Evolutionary conservation across 177 flowering plant genomes (phyloP).

Genomic region (Vitis hybrid): DNA sequence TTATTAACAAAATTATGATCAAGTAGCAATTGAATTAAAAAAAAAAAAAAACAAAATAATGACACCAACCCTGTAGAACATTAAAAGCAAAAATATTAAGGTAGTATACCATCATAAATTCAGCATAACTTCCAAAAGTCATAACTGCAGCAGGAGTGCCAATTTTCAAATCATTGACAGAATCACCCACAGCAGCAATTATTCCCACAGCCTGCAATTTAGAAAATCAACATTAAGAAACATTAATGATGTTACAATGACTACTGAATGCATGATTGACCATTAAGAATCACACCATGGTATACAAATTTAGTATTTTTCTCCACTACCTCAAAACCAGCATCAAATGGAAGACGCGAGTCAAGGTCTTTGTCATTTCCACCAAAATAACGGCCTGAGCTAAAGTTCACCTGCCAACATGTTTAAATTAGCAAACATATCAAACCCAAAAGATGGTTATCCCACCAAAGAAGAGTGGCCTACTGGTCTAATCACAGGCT

Average conservation of each 20-base stretch:
- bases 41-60: not conserved
- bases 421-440: slow-evolving; percentile 4
- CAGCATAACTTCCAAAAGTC: slow-evolving; percentile 91
- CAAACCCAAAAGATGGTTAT: too few relatives aligned
- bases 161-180: slow-evolving; percentile 61
- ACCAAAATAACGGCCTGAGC: slow-evolving; percentile 90
- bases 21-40: not conserved
- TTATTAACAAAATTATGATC: not conserved
- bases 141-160: slow-evolving; percentile 91
- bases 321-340: slow-evolving; percentile 87
- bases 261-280: not conserved
- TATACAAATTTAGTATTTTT: not conserved
- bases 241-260: not conserved
- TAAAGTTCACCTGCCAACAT: slow-evolving; percentile 78
- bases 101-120: slow-evolving; percentile 57
- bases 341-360: slow-evolving; percentile 88
- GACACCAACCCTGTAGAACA: not conserved
- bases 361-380: slow-evolving; percentile 41
- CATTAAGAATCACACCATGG: not conserved
- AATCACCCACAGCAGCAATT: slow-evolving; percentile 84
- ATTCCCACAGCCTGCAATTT: slow-evolving; percentile 84
- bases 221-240: not conserved
- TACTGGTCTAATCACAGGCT: too few relatives aligned
- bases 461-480: too few relatives aligned
- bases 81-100: not conserved